A percentile compares a stretch with the other conserved stretches of the same genome.
These are phyloP conservation scores for Paramecium caudatum DNA, from an alignment of 73 alveolate species.

Conservation along the genomic window DNA sequence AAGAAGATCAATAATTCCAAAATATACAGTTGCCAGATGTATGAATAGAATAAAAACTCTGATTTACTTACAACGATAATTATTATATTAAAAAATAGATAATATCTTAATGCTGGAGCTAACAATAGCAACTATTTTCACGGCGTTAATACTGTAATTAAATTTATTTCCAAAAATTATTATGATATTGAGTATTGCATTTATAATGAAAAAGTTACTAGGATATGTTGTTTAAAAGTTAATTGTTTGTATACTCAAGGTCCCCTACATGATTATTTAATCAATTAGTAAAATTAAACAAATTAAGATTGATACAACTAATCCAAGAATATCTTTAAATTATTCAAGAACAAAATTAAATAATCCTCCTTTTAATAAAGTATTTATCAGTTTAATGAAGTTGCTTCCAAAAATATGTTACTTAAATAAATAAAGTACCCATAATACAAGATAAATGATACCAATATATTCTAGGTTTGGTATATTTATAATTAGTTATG, in stretches of 20 bases:
- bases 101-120: not conserved
- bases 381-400: not conserved
- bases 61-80: not conserved
- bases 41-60: not conserved
- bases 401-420: not conserved
- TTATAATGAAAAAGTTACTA: not conserved
- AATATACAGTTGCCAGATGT: not conserved
- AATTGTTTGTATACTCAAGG: not conserved
- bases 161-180: not conserved
- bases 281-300: not conserved
- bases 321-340: not conserved
- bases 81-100: not conserved
- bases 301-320: not conserved
- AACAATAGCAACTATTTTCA: not conserved
- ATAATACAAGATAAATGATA: not conserved
- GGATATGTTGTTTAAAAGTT: not conserved
- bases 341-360: slow-evolving; percentile 2
- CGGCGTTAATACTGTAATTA: not conserved
- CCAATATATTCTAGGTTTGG: not conserved
- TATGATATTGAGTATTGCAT: not conserved
- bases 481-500: not conserved
- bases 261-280: not conserved
- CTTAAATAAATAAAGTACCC: not conserved
- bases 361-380: not conserved
- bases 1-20: not conserved